Evolutionary conservation across 495 filamentous ascomycete genomes (phyloP).

Genomic region (Physcia stellaris): DNA sequence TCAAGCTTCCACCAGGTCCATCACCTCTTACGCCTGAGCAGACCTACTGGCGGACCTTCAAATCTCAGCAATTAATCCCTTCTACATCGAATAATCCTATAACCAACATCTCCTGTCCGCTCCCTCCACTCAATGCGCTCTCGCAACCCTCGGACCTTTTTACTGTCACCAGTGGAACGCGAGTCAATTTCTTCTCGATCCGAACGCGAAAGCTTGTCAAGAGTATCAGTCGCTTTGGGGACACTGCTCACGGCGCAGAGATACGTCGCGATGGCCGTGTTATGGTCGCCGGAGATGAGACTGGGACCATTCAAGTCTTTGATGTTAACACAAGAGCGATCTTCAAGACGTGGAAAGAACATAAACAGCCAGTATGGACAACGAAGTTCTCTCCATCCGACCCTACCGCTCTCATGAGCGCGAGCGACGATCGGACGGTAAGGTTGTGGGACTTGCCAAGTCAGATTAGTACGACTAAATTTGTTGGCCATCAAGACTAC

Average conservation of each 20-base stretch:
- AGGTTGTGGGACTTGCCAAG: conserved; percentile 86
- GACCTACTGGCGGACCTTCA: conserved; percentile 87
- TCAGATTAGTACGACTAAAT: conserved; percentile 56
- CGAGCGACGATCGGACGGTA: conserved; percentile 82
- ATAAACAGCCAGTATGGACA: conserved; percentile 89
- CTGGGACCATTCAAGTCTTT: conserved; percentile 84
- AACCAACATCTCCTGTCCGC: conserved; percentile 75
- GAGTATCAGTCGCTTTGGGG: conserved; percentile 84
- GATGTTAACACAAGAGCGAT: conserved; percentile 81
- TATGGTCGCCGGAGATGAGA: conserved; percentile 79
- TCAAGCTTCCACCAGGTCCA: conserved; percentile 70
- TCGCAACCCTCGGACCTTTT: conserved; percentile 56
- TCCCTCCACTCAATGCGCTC: conserved; percentile 32
- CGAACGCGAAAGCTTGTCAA: conserved; percentile 79
- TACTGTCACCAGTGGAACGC: conserved; percentile 78
- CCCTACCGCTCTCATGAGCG: conserved; percentile 69
- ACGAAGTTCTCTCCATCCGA: conserved; percentile 79
- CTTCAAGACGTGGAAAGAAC: conserved; percentile 88
- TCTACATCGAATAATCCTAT: conserved; percentile 74
- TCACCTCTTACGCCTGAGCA: conserved; percentile 73
- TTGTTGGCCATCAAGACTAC: conserved; percentile 86
- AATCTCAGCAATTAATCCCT: conserved; percentile 71
- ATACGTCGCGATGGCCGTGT: conserved; percentile 81
- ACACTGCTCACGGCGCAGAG: conserved; percentile 72
- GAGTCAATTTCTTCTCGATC: conserved; percentile 84